Evolutionary conservation across 805 yeast species (phyloP), one percentile per base, ranked within the genome.

Genomic region (Hanseniaspora taiwanica): DNA sequence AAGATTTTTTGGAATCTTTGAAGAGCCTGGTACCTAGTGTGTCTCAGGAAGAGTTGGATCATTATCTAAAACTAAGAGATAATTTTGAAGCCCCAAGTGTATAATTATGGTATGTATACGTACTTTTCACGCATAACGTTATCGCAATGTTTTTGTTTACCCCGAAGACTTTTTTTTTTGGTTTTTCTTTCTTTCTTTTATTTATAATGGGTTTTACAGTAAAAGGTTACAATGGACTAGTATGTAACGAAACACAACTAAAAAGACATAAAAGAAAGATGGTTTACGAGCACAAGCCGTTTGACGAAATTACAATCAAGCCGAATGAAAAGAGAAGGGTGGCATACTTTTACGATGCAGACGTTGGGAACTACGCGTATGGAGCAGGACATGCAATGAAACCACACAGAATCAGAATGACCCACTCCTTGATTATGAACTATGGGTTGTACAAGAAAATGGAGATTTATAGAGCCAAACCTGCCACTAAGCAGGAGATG

Each of bases 381-480:
- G 97, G 97, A 42, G 91, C 96, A 4, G 96, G 96, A 21, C 98
- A 91, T 61, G 96, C 96, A 32, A 91, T 91, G 98, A 91, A 91
- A 59, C 98, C 98, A 19, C 96, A 89, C 60, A 77, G 98, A 56
- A 86, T 91, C 65, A 81, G 97, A 75, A 87, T 91, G 94, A 94
- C 97, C 6, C 97, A 91, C 60, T 84, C 94, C 33, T 69, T 91
- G 53, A 83, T 91, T 48, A 89, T 91, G 94, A 87, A 89, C 63
- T 91, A 91, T 60, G 97, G 96, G 1, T 71, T 91, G 40, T 87
- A 91, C 66, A 85, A 87, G 61, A 82, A 89, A 63, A 89, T 91
- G 96, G 97, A 91, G 58, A 84, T 91, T 37, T 87, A 87, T 60
- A 73, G 96, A 38, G 96, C 97, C 34, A 87, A 86, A 60, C 96